Conservation (phyloP, 2,329 filamentous ascomycete species). For the Nigrospora osmanthi region DNA sequence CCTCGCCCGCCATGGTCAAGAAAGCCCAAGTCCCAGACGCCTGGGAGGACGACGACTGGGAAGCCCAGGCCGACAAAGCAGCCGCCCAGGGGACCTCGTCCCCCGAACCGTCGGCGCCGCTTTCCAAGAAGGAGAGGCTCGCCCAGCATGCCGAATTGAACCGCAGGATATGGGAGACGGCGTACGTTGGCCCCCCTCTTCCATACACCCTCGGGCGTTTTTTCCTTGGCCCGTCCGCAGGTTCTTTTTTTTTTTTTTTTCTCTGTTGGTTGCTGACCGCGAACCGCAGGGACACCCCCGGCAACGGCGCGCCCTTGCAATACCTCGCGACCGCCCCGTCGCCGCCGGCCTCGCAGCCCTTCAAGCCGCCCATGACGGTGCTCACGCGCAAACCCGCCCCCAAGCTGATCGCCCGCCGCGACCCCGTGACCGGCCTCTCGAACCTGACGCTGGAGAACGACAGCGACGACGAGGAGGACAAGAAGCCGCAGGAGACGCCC, state of each 20-base stretch:
- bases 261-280: background rate
- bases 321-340: conserved; percentile 61
- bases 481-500: conserved; percentile 56
- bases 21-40: conserved; percentile 57
- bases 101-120: conserved; percentile 26
- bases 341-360: conserved; percentile 57
- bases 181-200: conserved; percentile 54
- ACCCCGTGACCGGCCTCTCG: conserved; percentile 41
- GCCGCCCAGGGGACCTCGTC: conserved; percentile 24
- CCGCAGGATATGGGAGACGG: conserved; percentile 80
- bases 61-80: conserved; percentile 60
- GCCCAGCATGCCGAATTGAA: conserved; percentile 79
- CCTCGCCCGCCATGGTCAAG: conserved; percentile 34
- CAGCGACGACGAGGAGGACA: conserved; percentile 52
- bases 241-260: too few species aligned
- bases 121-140: conserved; percentile 69
- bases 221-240: background rate
- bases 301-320: conserved; percentile 63
- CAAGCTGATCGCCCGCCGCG: conserved; percentile 49
- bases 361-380: conserved; percentile 77
- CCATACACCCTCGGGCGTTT: background rate
- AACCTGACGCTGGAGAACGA: conserved; percentile 38
- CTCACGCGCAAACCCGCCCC: conserved; percentile 72
- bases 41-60: conserved; percentile 88
- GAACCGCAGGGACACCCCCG: conserved; percentile 4